Evolutionary conservation across 495 filamentous ascomycete genomes (phyloP).

Genomic region (Penicillium longicatenatum): DNA sequence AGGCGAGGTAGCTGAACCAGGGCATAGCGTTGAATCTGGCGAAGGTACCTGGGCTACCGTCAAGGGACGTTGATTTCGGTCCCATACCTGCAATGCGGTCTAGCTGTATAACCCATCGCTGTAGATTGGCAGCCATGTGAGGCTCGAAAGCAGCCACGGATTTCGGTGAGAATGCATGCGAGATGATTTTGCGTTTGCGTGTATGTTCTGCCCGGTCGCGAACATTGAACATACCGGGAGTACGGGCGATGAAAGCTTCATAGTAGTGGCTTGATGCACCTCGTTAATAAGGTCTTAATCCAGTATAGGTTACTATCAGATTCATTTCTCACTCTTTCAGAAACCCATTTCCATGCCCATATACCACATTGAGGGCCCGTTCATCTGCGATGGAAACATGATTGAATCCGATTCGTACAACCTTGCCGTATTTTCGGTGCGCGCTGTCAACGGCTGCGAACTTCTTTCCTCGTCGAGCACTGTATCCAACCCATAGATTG

Average conservation of each 20-base stretch:
- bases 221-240: conserved; percentile 80
- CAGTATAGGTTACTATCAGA: no score
- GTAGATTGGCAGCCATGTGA: conserved; percentile 72
- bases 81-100: conserved; percentile 47
- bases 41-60: conserved; percentile 23
- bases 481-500: conserved; percentile 29
- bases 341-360: conserved; percentile 62
- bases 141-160: conserved; percentile 74
- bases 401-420: conserved; percentile 39
- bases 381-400: conserved; percentile 38
- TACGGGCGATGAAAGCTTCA: conserved; percentile 77
- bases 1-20: conserved; percentile 89
- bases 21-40: conserved; percentile 67
- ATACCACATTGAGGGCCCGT: conserved; percentile 30
- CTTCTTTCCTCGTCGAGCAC: conserved; percentile 25
- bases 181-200: conserved; percentile 77
- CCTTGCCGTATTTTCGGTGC: conserved; percentile 44
- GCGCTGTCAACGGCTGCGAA: conserved; percentile 34
- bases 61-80: neutral
- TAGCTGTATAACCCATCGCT: conserved; percentile 65
- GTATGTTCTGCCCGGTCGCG: conserved; percentile 74
- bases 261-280: conserved; percentile 62
- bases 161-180: conserved; percentile 75
- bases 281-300: neutral
- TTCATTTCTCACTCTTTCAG: conserved; percentile 53